These are phyloP conservation scores for Nidularia sp. DNA, from an alignment of 768 basidiomycete species.

Conservation along the genomic window DNA sequence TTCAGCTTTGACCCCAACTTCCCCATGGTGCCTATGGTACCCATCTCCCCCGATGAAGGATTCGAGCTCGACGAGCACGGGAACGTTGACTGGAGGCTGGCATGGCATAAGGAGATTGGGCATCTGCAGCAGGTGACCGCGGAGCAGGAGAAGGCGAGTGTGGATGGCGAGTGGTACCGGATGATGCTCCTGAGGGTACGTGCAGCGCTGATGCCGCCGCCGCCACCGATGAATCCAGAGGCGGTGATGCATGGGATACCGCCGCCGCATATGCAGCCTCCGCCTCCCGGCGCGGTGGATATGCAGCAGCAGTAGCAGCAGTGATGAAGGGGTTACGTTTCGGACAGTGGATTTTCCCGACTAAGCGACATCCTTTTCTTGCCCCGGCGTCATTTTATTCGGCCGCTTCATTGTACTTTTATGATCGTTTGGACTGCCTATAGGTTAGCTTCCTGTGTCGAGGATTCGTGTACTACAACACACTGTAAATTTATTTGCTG, in stretches of 20 bases:
- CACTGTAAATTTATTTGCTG: no score
- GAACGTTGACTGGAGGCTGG: constrained; percentile 73
- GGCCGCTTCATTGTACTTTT: no score
- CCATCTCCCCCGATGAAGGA: constrained; percentile 60
- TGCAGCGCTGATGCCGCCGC: constrained; percentile 58
- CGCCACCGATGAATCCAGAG: constrained; percentile 41
- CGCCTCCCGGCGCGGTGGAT: constrained; percentile 32
- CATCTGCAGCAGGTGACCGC: constrained; percentile 71
- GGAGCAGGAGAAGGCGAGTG: constrained; percentile 80
- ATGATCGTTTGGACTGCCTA: no score
- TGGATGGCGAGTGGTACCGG: constrained; percentile 80
- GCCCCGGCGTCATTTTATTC: no score
- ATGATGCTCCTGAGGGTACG: constrained; percentile 84
- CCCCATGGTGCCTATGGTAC: constrained; percentile 56
- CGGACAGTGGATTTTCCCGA: no score
- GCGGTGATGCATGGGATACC: constrained; percentile 38
- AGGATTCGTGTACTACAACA: no score
- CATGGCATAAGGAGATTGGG: constrained; percentile 78
- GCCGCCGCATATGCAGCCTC: constrained; percentile 33
- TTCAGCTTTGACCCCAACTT: constrained; percentile 73
- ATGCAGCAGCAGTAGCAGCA: constrained; percentile 29
- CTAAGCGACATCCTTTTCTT: no score
- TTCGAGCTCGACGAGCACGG: constrained; percentile 76
- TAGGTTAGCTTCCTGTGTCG: no score
- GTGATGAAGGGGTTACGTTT: constrained; percentile 7